Evolutionary conservation across 768 basidiomycete species (phyloP).

Genomic region (Lepiota brunneoincarnata): DNA sequence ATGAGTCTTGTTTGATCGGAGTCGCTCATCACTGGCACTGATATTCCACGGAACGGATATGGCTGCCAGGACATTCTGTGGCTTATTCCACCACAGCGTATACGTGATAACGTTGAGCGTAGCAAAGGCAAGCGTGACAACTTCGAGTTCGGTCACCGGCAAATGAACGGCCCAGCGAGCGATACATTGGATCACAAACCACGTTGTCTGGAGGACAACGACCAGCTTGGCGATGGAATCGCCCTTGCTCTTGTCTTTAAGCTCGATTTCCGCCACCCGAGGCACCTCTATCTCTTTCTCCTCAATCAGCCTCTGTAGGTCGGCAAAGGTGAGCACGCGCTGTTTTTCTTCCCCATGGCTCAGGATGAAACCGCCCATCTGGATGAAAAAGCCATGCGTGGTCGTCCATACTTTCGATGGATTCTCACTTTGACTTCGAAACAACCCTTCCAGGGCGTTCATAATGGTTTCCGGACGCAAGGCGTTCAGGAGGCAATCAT

Average conservation of each 20-base stretch:
- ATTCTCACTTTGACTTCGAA: too few relatives aligned
- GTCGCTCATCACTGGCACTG: too few relatives aligned
- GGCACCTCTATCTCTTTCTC: slow-evolving; percentile 1
- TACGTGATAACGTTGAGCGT: slow-evolving; percentile 25
- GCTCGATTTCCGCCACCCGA: slow-evolving; percentile 16
- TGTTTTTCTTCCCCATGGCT: not conserved
- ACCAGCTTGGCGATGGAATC: slow-evolving; percentile 21
- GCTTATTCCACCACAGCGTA: slow-evolving; percentile 34
- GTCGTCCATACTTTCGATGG: not conserved
- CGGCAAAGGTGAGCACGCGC: too few relatives aligned
- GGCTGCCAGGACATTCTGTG: slow-evolving; percentile 21
- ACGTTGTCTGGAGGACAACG: slow-evolving; percentile 23
- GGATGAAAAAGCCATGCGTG: not conserved
- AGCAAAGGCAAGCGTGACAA: slow-evolving; percentile 26
- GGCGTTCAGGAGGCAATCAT: too few relatives aligned
- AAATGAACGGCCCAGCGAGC: slow-evolving; percentile 20
- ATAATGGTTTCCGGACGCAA: too few relatives aligned
- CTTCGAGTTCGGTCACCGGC: slow-evolving; percentile 26
- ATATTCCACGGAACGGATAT: slow-evolving; percentile 9
- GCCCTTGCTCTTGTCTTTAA: slow-evolving; percentile 26
- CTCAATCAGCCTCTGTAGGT: too few relatives aligned
- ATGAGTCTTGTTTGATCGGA: too few relatives aligned
- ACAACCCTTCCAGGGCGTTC: too few relatives aligned
- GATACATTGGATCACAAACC: slow-evolving; percentile 29
- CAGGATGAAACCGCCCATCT: not conserved